Base-by-base conservation (phyloP, 163 green algal genomes). In the Chlorella variabilis region DNA sequence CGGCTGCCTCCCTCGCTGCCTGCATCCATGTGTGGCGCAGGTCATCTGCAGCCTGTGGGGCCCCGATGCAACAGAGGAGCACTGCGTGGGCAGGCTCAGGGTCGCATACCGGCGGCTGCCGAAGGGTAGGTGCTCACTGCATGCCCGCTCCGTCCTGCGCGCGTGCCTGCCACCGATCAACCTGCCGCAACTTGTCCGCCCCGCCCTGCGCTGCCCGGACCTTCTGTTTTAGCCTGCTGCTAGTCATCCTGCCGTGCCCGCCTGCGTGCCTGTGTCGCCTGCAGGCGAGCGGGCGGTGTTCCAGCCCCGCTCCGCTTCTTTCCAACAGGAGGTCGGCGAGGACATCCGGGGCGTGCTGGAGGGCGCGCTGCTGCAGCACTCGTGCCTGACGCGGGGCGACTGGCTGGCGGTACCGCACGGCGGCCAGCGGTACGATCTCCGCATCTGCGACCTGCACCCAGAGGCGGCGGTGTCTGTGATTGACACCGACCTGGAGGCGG, bases 361-460 rank as follows among this genome's bases (percentile, higher is more conserved):
- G 84, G 76, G 31, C 2, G 88, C 87, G 36, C 87, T 98, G 74
- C 80, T 89, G 67, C 58, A 75, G 49, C 86, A 91, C 85, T 89
- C 81, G 83, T 89, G 86, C 13, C 88, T 97, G 9, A 96, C 69
- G 1, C 87, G 92, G 74, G 93, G 93, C 41, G 93, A 96, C 79
- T 93, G 89, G 86, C 33, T 97, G 6, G 74, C 77, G n/a, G 91
- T 95, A 33, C 45, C 45, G 1, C 38, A 82, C 54, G 88, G 45
- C 29, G 87, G 71, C 27, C 27, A 39, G 13, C 4, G 49, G 20
- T 84, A 87, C 66, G 80, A 89, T n/a, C 71, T 94, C 31, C 62
- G 71, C 1, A 87, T 94, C 25, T 71, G 79, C 65, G 87, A 94
- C 78, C 82, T 97, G 75, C 80, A 90, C n/a, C 94, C 94, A 0